Conservation (phyloP, 1,139 yeast species). For the Diutina catenulata region DNA sequence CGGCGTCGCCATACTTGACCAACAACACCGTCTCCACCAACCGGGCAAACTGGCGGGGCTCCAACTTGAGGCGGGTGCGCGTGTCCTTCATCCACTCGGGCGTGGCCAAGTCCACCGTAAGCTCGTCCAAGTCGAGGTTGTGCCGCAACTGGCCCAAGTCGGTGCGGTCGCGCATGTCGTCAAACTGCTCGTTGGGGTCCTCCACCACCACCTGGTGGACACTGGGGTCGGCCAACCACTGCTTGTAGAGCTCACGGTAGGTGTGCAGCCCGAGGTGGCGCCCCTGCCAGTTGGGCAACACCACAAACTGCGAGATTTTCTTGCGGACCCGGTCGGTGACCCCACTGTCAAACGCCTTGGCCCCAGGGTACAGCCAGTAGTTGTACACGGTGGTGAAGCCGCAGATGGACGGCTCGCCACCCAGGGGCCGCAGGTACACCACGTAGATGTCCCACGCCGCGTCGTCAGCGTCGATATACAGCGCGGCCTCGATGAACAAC, state of each 20-base stretch:
- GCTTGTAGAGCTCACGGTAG: slow-evolving; percentile 41
- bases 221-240: slow-evolving; percentile 40
- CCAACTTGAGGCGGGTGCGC: slow-evolving; percentile 43
- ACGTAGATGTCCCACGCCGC: slow-evolving; percentile 59
- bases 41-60: slow-evolving; percentile 66
- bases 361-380: slow-evolving; percentile 67
- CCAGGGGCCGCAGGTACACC: slow-evolving; percentile 26
- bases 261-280: slow-evolving; percentile 59
- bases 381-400: slow-evolving; percentile 82
- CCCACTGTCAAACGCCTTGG: slow-evolving; percentile 39
- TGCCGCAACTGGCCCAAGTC: slow-evolving; percentile 47
- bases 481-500: slow-evolving; percentile 88
- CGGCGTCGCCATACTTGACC: slow-evolving; percentile 19
- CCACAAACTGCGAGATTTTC: slow-evolving; percentile 79
- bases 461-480: slow-evolving; percentile 70
- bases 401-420: slow-evolving; percentile 35
- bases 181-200: slow-evolving; percentile 91
- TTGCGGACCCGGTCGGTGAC: slow-evolving; percentile 37
- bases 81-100: slow-evolving; percentile 32
- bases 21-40: slow-evolving; percentile 66
- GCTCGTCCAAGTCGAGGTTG: slow-evolving; percentile 14
- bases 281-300: slow-evolving; percentile 72
- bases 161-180: slow-evolving; percentile 75
- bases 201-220: slow-evolving; percentile 81
- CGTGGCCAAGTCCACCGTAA: slow-evolving; percentile 14